These are phyloP conservation scores for Schwanniomyces pseudopolymorphus DNA, from an alignment of 805 yeast genomes.

Conservation along the genomic window DNA sequence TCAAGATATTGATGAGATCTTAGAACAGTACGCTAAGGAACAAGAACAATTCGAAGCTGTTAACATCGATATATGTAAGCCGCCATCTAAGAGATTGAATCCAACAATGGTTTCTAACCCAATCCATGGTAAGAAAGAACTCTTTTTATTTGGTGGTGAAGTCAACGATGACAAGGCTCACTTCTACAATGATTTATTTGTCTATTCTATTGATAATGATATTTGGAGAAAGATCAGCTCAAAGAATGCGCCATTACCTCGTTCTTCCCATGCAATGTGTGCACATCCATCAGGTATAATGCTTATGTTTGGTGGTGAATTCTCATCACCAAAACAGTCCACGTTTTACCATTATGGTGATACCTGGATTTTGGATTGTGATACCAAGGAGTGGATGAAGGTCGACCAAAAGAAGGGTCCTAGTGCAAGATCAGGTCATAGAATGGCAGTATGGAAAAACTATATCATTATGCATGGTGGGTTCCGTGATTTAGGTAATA, in stretches of 20 bases:
- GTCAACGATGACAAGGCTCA: slow-evolving; percentile 50
- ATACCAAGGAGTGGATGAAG: slow-evolving; percentile 86
- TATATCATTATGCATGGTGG: slow-evolving; percentile 87
- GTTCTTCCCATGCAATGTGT: slow-evolving; percentile 92
- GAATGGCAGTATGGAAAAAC: slow-evolving; percentile 91
- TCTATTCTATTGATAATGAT: slow-evolving; percentile 73
- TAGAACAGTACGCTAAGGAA: slow-evolving; percentile 73
- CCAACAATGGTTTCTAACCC: slow-evolving; percentile 77
- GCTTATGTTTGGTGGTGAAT: slow-evolving; percentile 93
- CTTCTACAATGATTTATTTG: slow-evolving; percentile 79
- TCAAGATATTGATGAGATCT: slow-evolving; percentile 79
- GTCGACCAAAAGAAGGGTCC: slow-evolving; percentile 73
- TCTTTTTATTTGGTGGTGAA: slow-evolving; percentile 91
- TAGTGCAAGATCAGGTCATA: slow-evolving; percentile 85
- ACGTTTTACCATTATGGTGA: slow-evolving; percentile 96
- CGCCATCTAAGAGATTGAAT: slow-evolving; percentile 72
- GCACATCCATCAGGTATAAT: slow-evolving; percentile 89
- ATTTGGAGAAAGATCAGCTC: slow-evolving; percentile 79
- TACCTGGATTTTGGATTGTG: slow-evolving; percentile 89
- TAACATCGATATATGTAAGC: slow-evolving; percentile 51
- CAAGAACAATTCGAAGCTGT: slow-evolving; percentile 79
- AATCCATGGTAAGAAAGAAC: slow-evolving; percentile 69
- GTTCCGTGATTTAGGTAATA: slow-evolving; percentile 82
- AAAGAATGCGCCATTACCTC: slow-evolving; percentile 85
- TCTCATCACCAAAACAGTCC: slow-evolving; percentile 92